Evolutionary conservation across 2,329 filamentous ascomycete genomes (phyloP).

Genomic region (Diaporthe ampelina): DNA sequence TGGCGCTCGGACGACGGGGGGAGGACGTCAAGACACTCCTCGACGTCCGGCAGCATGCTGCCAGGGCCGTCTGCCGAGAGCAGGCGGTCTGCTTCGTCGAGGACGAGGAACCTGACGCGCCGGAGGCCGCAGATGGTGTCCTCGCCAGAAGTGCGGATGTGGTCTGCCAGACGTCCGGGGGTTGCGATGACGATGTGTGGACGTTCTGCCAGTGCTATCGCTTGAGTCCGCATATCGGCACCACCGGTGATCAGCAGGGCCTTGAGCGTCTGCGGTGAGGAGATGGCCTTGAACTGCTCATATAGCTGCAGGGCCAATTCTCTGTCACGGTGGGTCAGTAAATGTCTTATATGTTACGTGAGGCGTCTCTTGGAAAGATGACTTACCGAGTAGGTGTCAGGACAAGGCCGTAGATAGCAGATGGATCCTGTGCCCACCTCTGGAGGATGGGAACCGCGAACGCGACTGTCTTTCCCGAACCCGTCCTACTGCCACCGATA

Average conservation of each 20-base stretch:
- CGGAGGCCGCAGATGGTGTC: conserved; percentile 89
- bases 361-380: neutral
- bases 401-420: conserved; percentile 90
- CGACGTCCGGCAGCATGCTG: conserved; percentile 94
- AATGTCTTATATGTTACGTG: too few relatives aligned
- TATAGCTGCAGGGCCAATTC: conserved; percentile 96
- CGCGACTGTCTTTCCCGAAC: conserved; percentile 96
- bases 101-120: conserved; percentile 86
- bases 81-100: conserved; percentile 95
- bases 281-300: conserved; percentile 95
- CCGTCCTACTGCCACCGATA: conserved; percentile 93
- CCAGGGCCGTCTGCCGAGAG: conserved; percentile 80
- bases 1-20: conserved; percentile 86
- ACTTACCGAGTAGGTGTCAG: conserved; percentile 85
- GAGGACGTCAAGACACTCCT: conserved; percentile 86
- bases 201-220: conserved; percentile 82
- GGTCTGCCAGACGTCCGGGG: conserved; percentile 91
- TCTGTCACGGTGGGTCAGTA: conserved; percentile 50
- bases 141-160: conserved; percentile 90
- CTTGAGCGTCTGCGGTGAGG: conserved; percentile 88
- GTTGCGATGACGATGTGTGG: conserved; percentile 97
- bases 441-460: conserved; percentile 96
- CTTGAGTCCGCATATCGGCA: conserved; percentile 91
- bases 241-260: conserved; percentile 92
- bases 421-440: conserved; percentile 92